Percentiles rank a stretch among this genome's conserved stretches.
These are phyloP conservation scores for Aphanomyces stellatus DNA, from an alignment of 352 stramenopile genomes.

Conservation along the genomic window DNA sequence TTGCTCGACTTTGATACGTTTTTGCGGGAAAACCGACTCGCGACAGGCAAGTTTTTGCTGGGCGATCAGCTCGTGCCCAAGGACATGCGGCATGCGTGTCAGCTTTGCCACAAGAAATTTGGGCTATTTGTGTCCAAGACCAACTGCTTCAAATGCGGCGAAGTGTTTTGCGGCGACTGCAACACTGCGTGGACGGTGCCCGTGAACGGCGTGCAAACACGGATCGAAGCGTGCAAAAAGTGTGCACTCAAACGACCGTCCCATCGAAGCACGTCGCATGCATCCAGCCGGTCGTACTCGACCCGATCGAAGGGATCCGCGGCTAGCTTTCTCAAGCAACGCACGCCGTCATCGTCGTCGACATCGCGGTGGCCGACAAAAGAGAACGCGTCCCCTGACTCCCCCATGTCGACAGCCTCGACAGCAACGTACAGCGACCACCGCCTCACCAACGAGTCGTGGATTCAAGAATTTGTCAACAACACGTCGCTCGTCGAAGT, in stretches of 20 bases:
- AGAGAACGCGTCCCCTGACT: too few species aligned
- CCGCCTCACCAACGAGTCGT: not conserved
- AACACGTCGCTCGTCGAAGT: not conserved
- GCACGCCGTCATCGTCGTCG: not conserved
- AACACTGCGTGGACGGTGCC: not conserved
- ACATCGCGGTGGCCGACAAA: not conserved
- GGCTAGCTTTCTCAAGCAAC: not conserved
- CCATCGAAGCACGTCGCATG: too few species aligned
- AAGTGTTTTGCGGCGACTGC: not conserved
- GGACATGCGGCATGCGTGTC: not conserved
- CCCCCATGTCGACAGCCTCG: too few species aligned
- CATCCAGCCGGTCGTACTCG: too few species aligned
- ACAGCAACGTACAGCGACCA: not conserved
- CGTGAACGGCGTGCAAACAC: not conserved
- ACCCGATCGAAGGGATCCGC: not conserved
- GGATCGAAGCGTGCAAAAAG: not conserved
- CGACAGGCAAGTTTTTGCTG: not conserved
- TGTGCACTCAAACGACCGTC: not conserved
- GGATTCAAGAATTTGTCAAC: not conserved
- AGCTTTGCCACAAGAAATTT: not conserved
- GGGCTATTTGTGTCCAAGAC: not conserved
- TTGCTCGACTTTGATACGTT: not conserved
- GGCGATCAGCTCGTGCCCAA: not conserved
- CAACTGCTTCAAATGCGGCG: not conserved
- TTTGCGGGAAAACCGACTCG: slow-evolving; percentile 1